These are phyloP conservation scores for Roridomyces roridus DNA, from an alignment of 768 basidiomycete species.

Conservation along the genomic window DNA sequence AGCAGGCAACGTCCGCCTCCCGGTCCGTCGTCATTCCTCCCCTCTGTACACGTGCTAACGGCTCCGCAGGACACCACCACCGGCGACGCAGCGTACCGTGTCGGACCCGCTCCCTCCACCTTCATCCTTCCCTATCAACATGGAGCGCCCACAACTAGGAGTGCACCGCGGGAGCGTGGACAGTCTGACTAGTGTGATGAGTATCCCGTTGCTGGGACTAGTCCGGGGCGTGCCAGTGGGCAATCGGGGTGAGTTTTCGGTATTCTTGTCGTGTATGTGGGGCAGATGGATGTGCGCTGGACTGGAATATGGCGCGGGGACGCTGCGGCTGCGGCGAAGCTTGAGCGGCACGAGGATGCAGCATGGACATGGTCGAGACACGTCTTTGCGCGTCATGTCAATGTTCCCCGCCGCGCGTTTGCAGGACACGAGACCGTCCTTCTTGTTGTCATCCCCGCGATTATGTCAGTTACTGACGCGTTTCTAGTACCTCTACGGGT, in stretches of 20 bases:
- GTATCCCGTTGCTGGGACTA: slow-evolving; percentile 53
- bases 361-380: neutral
- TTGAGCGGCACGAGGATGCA: slow-evolving; percentile 18
- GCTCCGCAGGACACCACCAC: neutral
- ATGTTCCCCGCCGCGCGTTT: too few species aligned
- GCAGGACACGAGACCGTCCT: slow-evolving; percentile 1
- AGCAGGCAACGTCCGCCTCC: too few species aligned
- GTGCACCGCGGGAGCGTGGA: slow-evolving; percentile 22
- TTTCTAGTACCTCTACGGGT: slow-evolving; percentile 19
- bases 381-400: neutral
- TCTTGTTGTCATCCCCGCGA: neutral
- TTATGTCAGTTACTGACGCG: slow-evolving; percentile 9
- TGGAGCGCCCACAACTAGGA: slow-evolving; percentile 8
- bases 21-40: too few species aligned
- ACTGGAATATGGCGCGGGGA: neutral
- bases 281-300: neutral
- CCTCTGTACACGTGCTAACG: too few species aligned
- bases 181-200: slow-evolving; percentile 49
- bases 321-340: slow-evolving; percentile 3
- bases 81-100: slow-evolving; percentile 12
- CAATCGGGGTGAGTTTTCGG: slow-evolving; percentile 46
- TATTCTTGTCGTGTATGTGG: neutral
- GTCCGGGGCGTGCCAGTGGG: slow-evolving; percentile 53
- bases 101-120: slow-evolving; percentile 22
- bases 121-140: slow-evolving; percentile 22